These are phyloP conservation scores for Pythium brachiatum DNA, from an alignment of 352 stramenopile species.

Conservation along the genomic window DNA sequence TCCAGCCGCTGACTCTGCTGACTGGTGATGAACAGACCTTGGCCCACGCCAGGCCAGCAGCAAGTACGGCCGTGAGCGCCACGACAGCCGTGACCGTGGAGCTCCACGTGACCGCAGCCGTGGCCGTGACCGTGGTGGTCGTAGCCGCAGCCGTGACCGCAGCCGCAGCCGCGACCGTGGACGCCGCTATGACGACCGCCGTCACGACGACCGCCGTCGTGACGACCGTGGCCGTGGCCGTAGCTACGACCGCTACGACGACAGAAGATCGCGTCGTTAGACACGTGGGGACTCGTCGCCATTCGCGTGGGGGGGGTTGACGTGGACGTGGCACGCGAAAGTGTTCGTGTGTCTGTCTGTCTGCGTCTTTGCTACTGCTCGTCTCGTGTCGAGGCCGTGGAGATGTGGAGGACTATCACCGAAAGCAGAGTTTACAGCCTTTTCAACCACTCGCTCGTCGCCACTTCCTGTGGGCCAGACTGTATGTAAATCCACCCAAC, in stretches of 20 bases:
- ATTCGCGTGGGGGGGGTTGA: background rate
- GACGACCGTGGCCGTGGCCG: slow-evolving; percentile 53
- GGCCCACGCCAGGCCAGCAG: slow-evolving; percentile 66
- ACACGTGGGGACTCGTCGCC: background rate
- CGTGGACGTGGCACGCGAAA: too few species aligned
- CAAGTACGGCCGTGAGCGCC: slow-evolving; percentile 53
- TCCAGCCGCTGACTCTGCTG: background rate
- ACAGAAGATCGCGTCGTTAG: slow-evolving; percentile 35
- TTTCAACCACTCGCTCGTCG: slow-evolving; percentile 12
- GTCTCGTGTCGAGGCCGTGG: background rate
- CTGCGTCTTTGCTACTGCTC: background rate
- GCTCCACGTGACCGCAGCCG: slow-evolving; percentile 25
- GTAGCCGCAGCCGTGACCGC: slow-evolving; percentile 43
- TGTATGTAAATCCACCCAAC: slow-evolving; percentile 27
- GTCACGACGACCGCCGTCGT: slow-evolving; percentile 45
- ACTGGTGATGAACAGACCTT: slow-evolving; percentile 38
- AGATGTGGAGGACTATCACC: slow-evolving; percentile 12
- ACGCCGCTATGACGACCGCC: slow-evolving; percentile 39
- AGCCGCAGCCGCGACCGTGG: slow-evolving; percentile 38
- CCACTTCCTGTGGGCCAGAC: slow-evolving; percentile 19
- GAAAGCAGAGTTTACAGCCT: slow-evolving; percentile 14
- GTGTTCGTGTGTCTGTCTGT: background rate
- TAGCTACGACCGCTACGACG: slow-evolving; percentile 38
- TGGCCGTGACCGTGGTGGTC: slow-evolving; percentile 27
- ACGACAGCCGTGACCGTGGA: slow-evolving; percentile 19